Evolutionary conservation across 768 basidiomycete species (phyloP).

Genomic region (Lentinula lateritia): DNA sequence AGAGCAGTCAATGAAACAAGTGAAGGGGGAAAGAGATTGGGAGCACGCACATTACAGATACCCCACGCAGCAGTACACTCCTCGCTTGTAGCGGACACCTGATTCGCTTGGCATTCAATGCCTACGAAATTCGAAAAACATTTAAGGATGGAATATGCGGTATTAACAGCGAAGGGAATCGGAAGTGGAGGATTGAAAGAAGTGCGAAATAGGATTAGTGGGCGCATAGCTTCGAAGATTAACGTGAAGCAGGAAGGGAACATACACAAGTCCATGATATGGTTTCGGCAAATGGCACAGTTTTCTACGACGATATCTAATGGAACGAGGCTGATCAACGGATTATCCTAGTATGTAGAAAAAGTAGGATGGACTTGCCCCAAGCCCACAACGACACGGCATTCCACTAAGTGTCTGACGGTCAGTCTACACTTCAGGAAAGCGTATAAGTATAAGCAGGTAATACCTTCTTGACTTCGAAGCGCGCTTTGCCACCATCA

Average conservation of each 20-base stretch:
- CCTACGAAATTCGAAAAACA: slow-evolving; percentile 40
- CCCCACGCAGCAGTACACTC: slow-evolving; percentile 99
- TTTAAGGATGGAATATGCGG: background rate
- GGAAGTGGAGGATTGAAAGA: too few relatives aligned
- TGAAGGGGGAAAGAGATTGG: background rate
- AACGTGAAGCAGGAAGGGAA: slow-evolving; percentile 12
- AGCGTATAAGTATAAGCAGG: background rate
- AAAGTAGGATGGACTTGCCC: slow-evolving; percentile 48
- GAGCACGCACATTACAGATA: slow-evolving; percentile 80
- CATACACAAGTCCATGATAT: slow-evolving; percentile 99
- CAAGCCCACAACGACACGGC: slow-evolving; percentile 98
- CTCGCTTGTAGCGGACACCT: slow-evolving; percentile 93
- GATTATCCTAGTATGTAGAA: background rate
- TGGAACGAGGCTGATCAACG: slow-evolving; percentile 6
- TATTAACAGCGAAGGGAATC: too few relatives aligned
- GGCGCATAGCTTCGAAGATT: background rate
- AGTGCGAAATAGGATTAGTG: background rate
- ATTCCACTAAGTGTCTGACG: slow-evolving; percentile 71
- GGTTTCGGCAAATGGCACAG: slow-evolving; percentile 99
- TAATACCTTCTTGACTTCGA: slow-evolving; percentile 97
- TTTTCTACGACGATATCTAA: slow-evolving; percentile 98
- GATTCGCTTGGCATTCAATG: slow-evolving; percentile 99
- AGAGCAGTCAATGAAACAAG: background rate
- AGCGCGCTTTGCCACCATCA: slow-evolving; percentile 64
- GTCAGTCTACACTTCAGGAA: background rate